Conservation (phyloP, 768 basidiomycete species). For the Erythrobasidium yunnanense region DNA sequence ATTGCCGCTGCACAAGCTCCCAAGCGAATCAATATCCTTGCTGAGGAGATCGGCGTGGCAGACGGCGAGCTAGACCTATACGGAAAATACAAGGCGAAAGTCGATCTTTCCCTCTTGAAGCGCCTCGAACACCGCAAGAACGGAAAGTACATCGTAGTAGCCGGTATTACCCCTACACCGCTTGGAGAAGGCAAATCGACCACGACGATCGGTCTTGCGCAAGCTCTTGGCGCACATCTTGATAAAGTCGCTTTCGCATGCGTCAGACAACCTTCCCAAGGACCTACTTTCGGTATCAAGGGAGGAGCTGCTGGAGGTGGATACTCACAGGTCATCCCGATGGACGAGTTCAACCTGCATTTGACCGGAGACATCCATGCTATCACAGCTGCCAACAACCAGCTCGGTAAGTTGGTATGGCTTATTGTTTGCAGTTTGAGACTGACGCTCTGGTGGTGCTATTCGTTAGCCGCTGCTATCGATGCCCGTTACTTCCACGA, state of each 20-base stretch:
- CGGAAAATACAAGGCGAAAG: constrained; percentile 93
- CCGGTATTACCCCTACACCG: constrained; percentile 93
- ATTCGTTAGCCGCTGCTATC: constrained; percentile 69
- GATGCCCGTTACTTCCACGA: constrained; percentile 98
- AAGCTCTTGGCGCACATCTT: constrained; percentile 88
- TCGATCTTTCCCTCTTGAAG: constrained; percentile 77
- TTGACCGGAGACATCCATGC: constrained; percentile 89
- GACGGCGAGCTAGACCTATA: constrained; percentile 83
- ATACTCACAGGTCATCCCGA: constrained; percentile 69
- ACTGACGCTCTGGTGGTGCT: not conserved
- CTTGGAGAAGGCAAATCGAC: constrained; percentile 98
- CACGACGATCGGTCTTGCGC: constrained; percentile 90
- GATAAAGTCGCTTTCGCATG: constrained; percentile 88
- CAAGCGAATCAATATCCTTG: constrained; percentile 73
- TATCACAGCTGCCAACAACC: constrained; percentile 90
- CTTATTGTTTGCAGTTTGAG: not conserved
- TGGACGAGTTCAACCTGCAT: constrained; percentile 99
- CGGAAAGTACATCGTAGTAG: constrained; percentile 91
- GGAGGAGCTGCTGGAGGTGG: constrained; percentile 97
- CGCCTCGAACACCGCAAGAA: constrained; percentile 64
- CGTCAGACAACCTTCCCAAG: constrained; percentile 95
- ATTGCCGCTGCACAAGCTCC: constrained; percentile 91
- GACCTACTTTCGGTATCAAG: constrained; percentile 98
- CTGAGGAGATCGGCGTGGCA: constrained; percentile 73
- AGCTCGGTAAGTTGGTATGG: constrained; percentile 59